A percentile compares a stretch with the other conserved stretches of the same genome.
phyloP scores from a whole-genome alignment of 2,329 filamentous ascomycete species.

The Fusarium sp. region DNA sequence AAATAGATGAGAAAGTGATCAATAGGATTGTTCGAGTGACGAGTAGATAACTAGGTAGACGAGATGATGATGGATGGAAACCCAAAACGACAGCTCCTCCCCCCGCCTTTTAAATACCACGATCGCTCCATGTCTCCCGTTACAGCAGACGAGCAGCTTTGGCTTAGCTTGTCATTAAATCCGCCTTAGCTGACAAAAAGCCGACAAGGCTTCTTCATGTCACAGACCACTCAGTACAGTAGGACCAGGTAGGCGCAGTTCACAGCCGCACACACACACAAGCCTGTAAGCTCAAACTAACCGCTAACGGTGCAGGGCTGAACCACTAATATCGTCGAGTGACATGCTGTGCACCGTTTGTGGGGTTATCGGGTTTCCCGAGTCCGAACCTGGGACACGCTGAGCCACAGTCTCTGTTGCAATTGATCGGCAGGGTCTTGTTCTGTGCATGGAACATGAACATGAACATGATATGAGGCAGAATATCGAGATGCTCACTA shows the following conservation, averaged over 20 bases:
- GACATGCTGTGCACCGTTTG: conserved; percentile 12
- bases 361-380: conserved; percentile 5
- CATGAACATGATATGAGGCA: background rate
- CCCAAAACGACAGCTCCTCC: conserved; percentile 2
- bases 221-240: conserved; percentile 1
- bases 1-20: background rate
- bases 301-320: conserved; percentile 15
- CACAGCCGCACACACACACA: conserved; percentile 24
- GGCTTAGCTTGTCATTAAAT: conserved; percentile 13
- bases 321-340: conserved; percentile 22
- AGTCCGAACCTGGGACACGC: conserved; percentile 6
- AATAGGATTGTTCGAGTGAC: background rate
- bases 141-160: background rate
- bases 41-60: background rate
- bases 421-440: conserved; percentile 15
- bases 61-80: background rate
- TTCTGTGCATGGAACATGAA: background rate
- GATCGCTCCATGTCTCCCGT: background rate
- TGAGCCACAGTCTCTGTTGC: conserved; percentile 21
- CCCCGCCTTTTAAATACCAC: conserved; percentile 37
- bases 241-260: conserved; percentile 31
- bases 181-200: conserved; percentile 30
- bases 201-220: conserved; percentile 27
- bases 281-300: conserved; percentile 26
- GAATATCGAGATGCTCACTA: background rate